Base-by-base conservation (phyloP, 139 green algal genomes). In the Tetradesmus lagerheimii region DNA sequence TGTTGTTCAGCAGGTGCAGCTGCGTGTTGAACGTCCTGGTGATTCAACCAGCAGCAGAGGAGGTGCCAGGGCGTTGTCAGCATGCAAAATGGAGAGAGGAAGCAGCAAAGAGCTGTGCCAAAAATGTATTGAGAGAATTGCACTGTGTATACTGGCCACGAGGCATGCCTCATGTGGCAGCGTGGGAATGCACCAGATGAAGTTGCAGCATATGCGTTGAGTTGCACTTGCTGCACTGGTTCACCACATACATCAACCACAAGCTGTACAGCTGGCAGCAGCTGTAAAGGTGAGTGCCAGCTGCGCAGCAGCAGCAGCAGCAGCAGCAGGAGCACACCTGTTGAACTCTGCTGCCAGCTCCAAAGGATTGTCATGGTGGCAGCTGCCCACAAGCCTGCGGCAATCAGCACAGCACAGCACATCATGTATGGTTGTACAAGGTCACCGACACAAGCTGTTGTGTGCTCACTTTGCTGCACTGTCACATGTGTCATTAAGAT, bases 1-100 rank as follows among this genome's bases (percentile, higher is more conserved):
- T 88, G 83, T 88, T 81, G 37, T 34, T 38, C 37, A 88, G 57
- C 62, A 88, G 83, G 64, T 88, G 83, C 50, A 88, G 34, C 25
- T 64, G 27, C 38, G 38, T 66, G 64, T 88, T 66, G 62, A 38
- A 88, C 4, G 8, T 20, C 64, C 83, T 88, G 83, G 38, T 9
- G 1, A 6, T 12, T 9, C 77, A 11, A 38, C n/a, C 1, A 34
- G 45, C 6, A 39, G 11, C 67, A 78, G 11, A 78, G 31, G 4
- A 74, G 25, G 5, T 11, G 62, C 62, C 25, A 5, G 25, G 20
- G 23, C 9, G 20, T n/a, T n/a, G n/a, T n/a, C n/a, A n/a, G n/a
- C n/a, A n/a, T n/a, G n/a, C n/a, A n/a, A n/a, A n/a, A n/a, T n/a
- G n/a, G n/a, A n/a, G n/a, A n/a, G n/a, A n/a, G n/a, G n/a, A n/a